Conservation (phyloP, 345 rosid species). For the Citropsis articulata region DNA sequence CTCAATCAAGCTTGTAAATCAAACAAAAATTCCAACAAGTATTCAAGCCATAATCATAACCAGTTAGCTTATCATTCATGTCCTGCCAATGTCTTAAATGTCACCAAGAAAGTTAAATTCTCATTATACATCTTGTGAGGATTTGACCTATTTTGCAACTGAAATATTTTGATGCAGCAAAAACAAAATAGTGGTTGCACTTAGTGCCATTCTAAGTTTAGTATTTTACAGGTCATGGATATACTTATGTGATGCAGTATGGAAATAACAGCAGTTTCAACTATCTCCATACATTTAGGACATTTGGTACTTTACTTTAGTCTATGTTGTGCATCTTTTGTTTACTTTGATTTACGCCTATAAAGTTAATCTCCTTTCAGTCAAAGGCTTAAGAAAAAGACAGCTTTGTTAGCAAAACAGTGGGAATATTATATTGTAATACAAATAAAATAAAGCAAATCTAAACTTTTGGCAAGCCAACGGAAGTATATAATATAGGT, state of each 20-base stretch:
- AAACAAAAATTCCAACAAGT: neutral
- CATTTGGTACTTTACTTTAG: neutral
- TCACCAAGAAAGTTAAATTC: neutral
- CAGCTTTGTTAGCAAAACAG: neutral
- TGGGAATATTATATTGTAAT: neutral
- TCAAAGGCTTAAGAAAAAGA: too few species aligned
- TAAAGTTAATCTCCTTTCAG: neutral
- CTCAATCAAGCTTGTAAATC: conserved; percentile 7
- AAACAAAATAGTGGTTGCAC: neutral
- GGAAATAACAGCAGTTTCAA: neutral
- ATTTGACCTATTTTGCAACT: neutral
- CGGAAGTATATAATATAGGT: neutral
- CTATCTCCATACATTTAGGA: neutral
- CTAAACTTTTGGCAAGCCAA: neutral
- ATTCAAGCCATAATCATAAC: neutral
- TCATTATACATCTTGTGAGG: neutral
- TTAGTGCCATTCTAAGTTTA: neutral
- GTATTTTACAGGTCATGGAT: neutral
- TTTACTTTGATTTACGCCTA: neutral
- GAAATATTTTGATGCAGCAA: neutral
- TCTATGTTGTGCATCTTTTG: neutral
- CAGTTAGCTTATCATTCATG: neutral
- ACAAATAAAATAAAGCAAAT: neutral
- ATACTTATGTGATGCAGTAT: neutral
- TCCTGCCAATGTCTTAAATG: neutral